Evolutionary conservation across 371 early-diverging fungal species (phyloP).

Genomic region (Haplosporangium sp.): DNA sequence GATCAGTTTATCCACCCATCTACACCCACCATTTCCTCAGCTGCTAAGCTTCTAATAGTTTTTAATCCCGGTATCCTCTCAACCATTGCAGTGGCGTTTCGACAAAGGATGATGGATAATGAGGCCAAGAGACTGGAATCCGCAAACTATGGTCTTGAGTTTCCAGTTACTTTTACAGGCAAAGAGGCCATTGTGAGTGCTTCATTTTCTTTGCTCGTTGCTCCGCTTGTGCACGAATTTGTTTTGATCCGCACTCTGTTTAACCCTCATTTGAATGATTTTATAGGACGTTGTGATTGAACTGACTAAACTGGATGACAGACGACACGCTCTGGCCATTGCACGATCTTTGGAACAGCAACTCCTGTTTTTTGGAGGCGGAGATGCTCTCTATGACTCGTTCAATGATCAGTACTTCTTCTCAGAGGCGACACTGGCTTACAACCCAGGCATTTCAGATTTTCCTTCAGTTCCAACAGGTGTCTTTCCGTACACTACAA

Average conservation of each 20-base stretch:
- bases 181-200: conserved; percentile 82
- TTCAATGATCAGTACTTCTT: conserved; percentile 52
- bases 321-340: conserved; percentile 51
- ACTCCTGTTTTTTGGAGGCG: conserved; percentile 43
- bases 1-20: neutral
- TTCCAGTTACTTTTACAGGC: conserved; percentile 84
- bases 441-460: conserved; percentile 35
- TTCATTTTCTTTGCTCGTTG: conserved; percentile 1
- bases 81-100: conserved; percentile 53
- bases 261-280: neutral
- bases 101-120: conserved; percentile 49
- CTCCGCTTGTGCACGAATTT: neutral
- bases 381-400: conserved; percentile 38
- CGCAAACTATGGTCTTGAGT: conserved; percentile 80
- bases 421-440: conserved; percentile 32
- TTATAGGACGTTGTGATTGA: conserved; percentile 49
- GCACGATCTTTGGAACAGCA: conserved; percentile 44
- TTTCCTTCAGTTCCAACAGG: conserved; percentile 42
- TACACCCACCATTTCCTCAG: conserved; percentile 17
- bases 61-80: conserved; percentile 50
- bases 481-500: conserved; percentile 45
- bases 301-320: conserved; percentile 42
- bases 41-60: conserved; percentile 31
- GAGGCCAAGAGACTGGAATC: conserved; percentile 44
- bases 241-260: conserved; percentile 1